Base-by-base conservation (phyloP, 306 rosid genomes). In the Sesbania bispinosa region DNA sequence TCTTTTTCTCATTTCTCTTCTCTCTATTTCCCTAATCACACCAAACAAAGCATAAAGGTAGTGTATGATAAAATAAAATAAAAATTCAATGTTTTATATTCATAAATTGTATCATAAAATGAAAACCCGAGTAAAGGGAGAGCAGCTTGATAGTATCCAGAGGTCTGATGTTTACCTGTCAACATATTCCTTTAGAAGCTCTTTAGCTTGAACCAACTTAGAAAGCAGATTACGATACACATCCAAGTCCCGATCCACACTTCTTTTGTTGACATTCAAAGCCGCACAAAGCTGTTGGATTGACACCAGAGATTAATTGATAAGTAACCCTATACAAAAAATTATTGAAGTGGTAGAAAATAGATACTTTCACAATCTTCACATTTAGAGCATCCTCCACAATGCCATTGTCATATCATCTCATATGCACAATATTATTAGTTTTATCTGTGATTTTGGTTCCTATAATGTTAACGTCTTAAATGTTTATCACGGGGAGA, bases 161-260 rank as follows among this genome's bases (percentile, higher is more conserved):
- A 48, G 63, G 68, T 43, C 48, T 67, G 68, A 77, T 20, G 77
- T 39, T 69, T 85, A 91, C 97, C 99, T 91, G 67, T 80, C 92
- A 41, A 94, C 71, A 14, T 89, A 93, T 79, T 93, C 98, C 90
- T 67, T 93, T 23, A 88, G 88, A 77, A 94, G 84, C 70, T 91
- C 99, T 55, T 91, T 94, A 7, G 99, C 99, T 83, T 94, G 96
- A 80, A 91, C 99, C 86, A 94, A 75, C 81, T 94, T 94, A 55
- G 99, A 89, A 55, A 94, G 96, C 62, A 87, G 90, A 80, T 80
- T 91, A 65, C 95, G 93, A 57, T 90, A 93, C 70, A 90, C 90
- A 52, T 90, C 98, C 80, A 93, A 90, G 83, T 93, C 97, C 45
- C 93, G 85, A 80, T 93, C 98, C 54, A 90, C 96, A 73, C 90